Evolutionary conservation across 2,329 filamentous ascomycete genomes (phyloP).

Genomic region (Fusarium multiceps): DNA sequence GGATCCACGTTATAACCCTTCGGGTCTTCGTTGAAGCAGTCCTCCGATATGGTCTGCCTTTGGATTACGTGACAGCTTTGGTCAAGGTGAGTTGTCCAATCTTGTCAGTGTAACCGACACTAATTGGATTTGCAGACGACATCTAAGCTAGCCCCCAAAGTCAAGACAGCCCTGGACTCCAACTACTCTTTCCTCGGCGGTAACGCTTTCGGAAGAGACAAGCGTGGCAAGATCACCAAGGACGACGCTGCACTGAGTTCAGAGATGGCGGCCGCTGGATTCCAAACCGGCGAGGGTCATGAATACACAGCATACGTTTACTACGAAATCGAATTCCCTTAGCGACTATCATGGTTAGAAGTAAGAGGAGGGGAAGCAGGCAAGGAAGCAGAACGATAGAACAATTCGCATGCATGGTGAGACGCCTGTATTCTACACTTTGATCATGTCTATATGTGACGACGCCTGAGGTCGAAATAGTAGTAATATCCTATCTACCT

Average conservation of each 20-base stretch:
- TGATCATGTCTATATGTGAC: slow-evolving; percentile 40
- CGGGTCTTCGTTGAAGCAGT: slow-evolving; percentile 98
- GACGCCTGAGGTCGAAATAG: slow-evolving; percentile 38
- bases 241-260: slow-evolving; percentile 83
- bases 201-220: slow-evolving; percentile 93
- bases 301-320: slow-evolving; percentile 98
- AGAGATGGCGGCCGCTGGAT: slow-evolving; percentile 83
- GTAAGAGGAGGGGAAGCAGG: background rate
- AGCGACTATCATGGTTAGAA: slow-evolving; percentile 19
- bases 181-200: slow-evolving; percentile 93
- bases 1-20: slow-evolving; percentile 90
- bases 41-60: slow-evolving; percentile 90
- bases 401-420: slow-evolving; percentile 39
- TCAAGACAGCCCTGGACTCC: slow-evolving; percentile 81
- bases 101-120: background rate
- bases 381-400: slow-evolving; percentile 22
- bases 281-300: slow-evolving; percentile 74
- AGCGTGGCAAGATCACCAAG: slow-evolving; percentile 90
- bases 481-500: slow-evolving; percentile 46
- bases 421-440: slow-evolving; percentile 48
- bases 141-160: slow-evolving; percentile 82
- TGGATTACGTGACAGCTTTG: slow-evolving; percentile 88
- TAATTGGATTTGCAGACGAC: slow-evolving; percentile 70
- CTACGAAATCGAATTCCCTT: slow-evolving; percentile 88
- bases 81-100: slow-evolving; percentile 75